Percentiles rank a stretch among this genome's conserved stretches.
phyloP scores from a whole-genome alignment of 352 stramenopile species.

The Phytophthora nicotianae region DNA sequence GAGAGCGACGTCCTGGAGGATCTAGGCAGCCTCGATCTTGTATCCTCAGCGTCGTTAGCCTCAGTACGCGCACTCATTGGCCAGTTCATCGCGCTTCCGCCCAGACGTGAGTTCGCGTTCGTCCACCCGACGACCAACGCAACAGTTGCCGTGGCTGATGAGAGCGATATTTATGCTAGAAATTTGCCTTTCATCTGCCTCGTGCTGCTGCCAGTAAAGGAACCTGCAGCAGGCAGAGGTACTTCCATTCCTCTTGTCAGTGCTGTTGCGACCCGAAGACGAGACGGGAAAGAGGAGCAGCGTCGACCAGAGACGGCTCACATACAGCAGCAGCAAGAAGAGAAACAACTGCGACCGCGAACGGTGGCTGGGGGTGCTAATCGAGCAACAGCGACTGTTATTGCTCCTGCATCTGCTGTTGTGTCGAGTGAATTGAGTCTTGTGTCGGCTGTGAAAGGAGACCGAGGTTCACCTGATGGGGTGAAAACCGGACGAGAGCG shows the following conservation, averaged over 20 bases:
- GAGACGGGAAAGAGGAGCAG: neutral
- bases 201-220: conserved; percentile 11
- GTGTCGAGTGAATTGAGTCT: neutral
- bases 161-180: conserved; percentile 3
- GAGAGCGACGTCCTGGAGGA: conserved; percentile 12
- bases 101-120: conserved; percentile 20
- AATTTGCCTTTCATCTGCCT: conserved; percentile 19
- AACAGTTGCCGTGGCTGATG: conserved; percentile 2
- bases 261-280: neutral
- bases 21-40: conserved; percentile 19
- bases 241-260: neutral
- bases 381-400: neutral
- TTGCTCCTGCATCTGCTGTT: neutral
- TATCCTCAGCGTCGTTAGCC: conserved; percentile 22
- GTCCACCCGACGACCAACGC: conserved; percentile 23
- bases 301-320: conserved; percentile 1
- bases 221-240: neutral
- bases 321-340: neutral
- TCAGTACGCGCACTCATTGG: conserved; percentile 11
- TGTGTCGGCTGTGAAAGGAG: neutral
- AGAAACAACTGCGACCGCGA: neutral
- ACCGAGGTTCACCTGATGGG: neutral
- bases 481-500: neutral
- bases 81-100: conserved; percentile 21
- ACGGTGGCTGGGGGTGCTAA: neutral